These are phyloP conservation scores for Chamaenerion angustifolium DNA, from an alignment of 345 rosid genomes.

Conservation along the genomic window DNA sequence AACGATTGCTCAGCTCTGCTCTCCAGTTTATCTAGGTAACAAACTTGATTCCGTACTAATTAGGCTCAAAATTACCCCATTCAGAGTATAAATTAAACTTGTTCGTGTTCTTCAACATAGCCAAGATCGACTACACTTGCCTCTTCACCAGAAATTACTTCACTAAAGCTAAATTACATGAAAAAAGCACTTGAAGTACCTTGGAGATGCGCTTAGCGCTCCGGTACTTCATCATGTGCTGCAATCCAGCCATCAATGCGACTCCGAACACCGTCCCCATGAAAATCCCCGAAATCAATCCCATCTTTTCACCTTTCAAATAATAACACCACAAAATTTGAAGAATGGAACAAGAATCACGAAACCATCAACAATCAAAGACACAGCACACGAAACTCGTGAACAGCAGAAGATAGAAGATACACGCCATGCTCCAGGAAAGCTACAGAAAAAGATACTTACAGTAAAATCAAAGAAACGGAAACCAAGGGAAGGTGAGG, in stretches of 20 bases:
- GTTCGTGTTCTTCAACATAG: too few relatives aligned
- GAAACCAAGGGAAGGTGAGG: constrained; percentile 1
- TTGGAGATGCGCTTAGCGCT: constrained; percentile 70
- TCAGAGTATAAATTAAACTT: too few relatives aligned
- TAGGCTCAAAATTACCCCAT: too few relatives aligned
- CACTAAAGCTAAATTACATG: neutral
- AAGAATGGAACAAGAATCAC: constrained; percentile 1
- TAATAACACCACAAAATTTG: neutral
- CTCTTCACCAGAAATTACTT: too few relatives aligned
- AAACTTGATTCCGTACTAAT: too few relatives aligned
- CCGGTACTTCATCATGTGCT: constrained; percentile 82
- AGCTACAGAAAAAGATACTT: constrained; percentile 1
- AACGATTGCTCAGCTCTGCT: neutral
- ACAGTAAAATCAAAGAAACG: constrained; percentile 3
- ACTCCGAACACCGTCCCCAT: constrained; percentile 77
- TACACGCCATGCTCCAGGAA: neutral
- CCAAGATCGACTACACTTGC: too few relatives aligned
- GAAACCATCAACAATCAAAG: neutral
- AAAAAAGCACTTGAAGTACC: constrained; percentile 20
- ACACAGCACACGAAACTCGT: neutral
- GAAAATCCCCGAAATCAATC: constrained; percentile 76
- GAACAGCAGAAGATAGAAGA: neutral
- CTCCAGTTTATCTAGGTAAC: neutral
- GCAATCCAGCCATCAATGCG: constrained; percentile 90
- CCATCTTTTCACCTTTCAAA: constrained; percentile 43